Base-by-base conservation (phyloP, 2,329 filamentous ascomycete species). In the Fusarium sulawesiense region DNA sequence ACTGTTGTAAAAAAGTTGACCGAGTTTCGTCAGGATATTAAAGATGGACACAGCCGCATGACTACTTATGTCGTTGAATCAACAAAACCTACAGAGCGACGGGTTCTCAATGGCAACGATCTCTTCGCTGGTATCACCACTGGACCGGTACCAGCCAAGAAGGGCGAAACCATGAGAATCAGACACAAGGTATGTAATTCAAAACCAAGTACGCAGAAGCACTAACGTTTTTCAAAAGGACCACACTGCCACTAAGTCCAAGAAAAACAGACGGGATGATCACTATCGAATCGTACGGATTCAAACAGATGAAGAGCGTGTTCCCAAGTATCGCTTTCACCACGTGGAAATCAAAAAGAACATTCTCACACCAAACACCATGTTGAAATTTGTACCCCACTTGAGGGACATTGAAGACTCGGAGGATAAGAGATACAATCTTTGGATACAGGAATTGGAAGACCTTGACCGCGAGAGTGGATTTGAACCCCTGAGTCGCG, bases 291-390 rank as follows among this genome's bases (percentile, higher is more conserved):
- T 85, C 7, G 73, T 80, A n/a, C 79, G 82, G 69, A 82, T 87
- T 67, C 84, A 84, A 68, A 84, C 86, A 4, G 80, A 84, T 58
- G 83, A 81, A 66, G 81, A 84, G 21, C 80, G 83, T n/a, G 87
- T 88, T 11, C 87, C 87, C n/a, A 79, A 79, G 27, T 89, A 89
- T 72, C 80, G 84, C 30, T 89, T 88, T 68, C 87, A 89, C 70
- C 86, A 89, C 62, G 85, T 89, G 40, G 85, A 88, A 73, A 87
- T 89, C 54, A 82, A 81, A 73, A 88, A 86, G 74, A 89, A 89
- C 59, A 84, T 89, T 37, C 80, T 89, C 30, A 87, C 87, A 1
- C 86, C 87, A 6, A 88, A 88, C 72, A 88, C 87, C 2, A 86
- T 87, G 80, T 80, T 89, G 56, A 88, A 85, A 32, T 89, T 88